Conservation (phyloP, 108 stramenopile species). For the Ochromonas danica region DNA sequence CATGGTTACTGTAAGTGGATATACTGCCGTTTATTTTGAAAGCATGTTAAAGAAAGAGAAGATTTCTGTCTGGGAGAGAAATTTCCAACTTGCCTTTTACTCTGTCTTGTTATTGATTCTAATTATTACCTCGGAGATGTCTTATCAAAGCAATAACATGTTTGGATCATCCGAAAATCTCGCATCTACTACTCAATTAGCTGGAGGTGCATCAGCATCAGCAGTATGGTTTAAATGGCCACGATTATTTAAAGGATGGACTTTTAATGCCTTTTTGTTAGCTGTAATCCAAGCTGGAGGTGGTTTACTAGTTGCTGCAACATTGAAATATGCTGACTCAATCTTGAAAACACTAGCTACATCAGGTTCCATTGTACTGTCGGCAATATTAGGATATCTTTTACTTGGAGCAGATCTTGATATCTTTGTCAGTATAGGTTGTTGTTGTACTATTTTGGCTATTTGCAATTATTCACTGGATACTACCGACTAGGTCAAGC, state of each 20-base stretch:
- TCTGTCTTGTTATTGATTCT: not conserved
- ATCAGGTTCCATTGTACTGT: conserved; percentile 46
- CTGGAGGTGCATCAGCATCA: not conserved
- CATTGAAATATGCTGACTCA: conserved; percentile 86
- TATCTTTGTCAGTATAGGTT: not conserved
- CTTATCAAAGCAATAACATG: not conserved
- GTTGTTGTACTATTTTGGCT: not conserved
- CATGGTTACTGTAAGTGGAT: conserved; percentile 82
- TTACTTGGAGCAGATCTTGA: conserved; percentile 16
- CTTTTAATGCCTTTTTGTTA: conserved; percentile 34
- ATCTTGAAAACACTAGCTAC: conserved; percentile 86
- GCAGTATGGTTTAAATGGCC: not conserved
- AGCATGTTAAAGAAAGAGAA: conserved; percentile 74
- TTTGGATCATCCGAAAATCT: not conserved
- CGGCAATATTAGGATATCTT: conserved; percentile 37
- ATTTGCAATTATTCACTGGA: conserved; percentile 8
- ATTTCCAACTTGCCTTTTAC: conserved; percentile 67
- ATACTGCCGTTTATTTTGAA: conserved; percentile 89
- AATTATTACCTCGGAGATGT: not conserved
- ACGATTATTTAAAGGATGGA: conserved; percentile 47
- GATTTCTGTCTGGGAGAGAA: conserved; percentile 81
- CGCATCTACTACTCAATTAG: not conserved
- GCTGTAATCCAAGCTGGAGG: conserved; percentile 77
- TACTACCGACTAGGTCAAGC: too few species aligned
- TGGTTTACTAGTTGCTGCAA: conserved; percentile 83